Evolutionary conservation across 495 filamentous ascomycete genomes (phyloP).

Genomic region (Penicillium coprophilum): DNA sequence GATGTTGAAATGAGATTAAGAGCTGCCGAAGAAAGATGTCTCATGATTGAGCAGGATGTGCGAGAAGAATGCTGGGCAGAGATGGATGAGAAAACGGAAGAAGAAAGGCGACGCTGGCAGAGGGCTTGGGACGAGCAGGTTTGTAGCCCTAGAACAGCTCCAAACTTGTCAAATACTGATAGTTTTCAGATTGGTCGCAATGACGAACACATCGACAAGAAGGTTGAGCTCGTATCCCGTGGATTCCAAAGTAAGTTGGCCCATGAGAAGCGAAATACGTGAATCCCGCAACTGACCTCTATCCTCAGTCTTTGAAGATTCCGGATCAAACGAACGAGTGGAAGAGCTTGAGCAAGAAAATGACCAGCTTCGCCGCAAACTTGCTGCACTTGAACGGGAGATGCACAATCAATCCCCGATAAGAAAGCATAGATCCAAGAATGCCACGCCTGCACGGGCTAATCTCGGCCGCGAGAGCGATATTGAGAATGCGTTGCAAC

Average conservation of each 20-base stretch:
- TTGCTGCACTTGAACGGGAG: conserved; percentile 50
- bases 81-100: conserved; percentile 74
- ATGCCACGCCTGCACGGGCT: conserved; percentile 25
- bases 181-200: conserved; percentile 49
- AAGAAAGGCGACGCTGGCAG: conserved; percentile 75
- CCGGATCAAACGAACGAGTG: conserved; percentile 32
- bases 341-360: conserved; percentile 51
- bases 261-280: not conserved
- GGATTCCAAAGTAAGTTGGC: conserved; percentile 56
- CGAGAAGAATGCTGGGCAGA: conserved; percentile 88
- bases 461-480: conserved; percentile 44
- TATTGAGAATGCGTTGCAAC: conserved; percentile 43
- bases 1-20: conserved; percentile 54
- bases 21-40: conserved; percentile 64
- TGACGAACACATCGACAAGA: conserved; percentile 84
- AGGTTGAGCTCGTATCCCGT: conserved; percentile 80
- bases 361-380: conserved; percentile 44
- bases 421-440: conserved; percentile 39
- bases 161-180: conserved; percentile 17
- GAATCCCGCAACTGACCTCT: conserved; percentile 16
- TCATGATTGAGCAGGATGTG: conserved; percentile 76
- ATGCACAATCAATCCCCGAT: conserved; percentile 47
- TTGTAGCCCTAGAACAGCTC: conserved; percentile 19
- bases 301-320: conserved; percentile 49
- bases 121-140: conserved; percentile 72